Conservation (phyloP, 176 grass and related monocot species). For the Olyra latifolia region DNA sequence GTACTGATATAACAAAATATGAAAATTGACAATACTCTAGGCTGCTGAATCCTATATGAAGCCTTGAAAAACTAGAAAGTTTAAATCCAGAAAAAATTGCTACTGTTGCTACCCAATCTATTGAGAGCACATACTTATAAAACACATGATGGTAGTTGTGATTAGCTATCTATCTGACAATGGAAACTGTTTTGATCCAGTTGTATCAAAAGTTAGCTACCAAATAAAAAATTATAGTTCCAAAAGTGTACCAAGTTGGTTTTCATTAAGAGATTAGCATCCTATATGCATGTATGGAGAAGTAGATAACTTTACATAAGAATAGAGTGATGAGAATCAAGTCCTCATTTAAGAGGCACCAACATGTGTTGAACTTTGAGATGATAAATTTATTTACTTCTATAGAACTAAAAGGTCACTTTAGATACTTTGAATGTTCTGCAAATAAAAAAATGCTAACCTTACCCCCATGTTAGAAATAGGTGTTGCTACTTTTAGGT, state of each 20-base stretch:
- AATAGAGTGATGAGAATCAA: neutral
- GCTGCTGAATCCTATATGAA: neutral
- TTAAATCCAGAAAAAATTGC: neutral
- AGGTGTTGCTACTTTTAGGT: neutral
- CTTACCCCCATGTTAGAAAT: neutral
- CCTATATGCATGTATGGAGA: neutral
- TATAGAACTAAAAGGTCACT: neutral
- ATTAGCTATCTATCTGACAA: neutral
- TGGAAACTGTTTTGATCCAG: neutral
- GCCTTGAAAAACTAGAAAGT: neutral
- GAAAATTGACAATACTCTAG: neutral
- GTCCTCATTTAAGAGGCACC: neutral
- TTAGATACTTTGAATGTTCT: neutral
- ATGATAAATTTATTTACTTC: neutral
- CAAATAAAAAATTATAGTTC: neutral
- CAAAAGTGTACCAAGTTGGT: neutral
- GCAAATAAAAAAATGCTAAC: too few species aligned
- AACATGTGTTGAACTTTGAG: neutral
- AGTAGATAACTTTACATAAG: neutral
- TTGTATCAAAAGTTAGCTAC: neutral
- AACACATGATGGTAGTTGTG: neutral
- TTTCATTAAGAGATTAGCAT: neutral
- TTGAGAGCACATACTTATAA: neutral
- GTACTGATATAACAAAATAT: neutral
- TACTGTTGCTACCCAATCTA: neutral